A percentile compares a stretch with the other conserved stretches of the same genome.
phyloP scores from a whole-genome alignment of 495 filamentous ascomycete genomes.

The Penicillium ucsense region DNA sequence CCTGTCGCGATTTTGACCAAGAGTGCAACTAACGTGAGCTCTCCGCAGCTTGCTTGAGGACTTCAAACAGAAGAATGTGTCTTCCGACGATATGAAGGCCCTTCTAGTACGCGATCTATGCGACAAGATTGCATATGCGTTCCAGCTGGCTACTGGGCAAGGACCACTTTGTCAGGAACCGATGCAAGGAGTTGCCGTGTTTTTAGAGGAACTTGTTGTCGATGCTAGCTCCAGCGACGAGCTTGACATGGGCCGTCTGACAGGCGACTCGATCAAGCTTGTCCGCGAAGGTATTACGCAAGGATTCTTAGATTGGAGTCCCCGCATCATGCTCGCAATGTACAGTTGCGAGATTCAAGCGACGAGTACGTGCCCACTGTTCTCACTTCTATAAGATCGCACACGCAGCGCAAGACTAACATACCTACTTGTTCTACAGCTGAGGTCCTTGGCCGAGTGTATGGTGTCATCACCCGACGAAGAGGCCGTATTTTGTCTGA shows the following conservation, averaged over 20 bases:
- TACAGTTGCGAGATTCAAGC: constrained; percentile 97
- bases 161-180: constrained; percentile 91
- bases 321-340: constrained; percentile 91
- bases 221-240: constrained; percentile 43
- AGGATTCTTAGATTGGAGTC: constrained; percentile 92
- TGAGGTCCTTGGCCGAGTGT: constrained; percentile 90
- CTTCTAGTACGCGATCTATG: constrained; percentile 63
- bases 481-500: constrained; percentile 85
- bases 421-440: constrained; percentile 35
- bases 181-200: constrained; percentile 85
- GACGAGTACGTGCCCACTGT: constrained; percentile 50
- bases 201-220: constrained; percentile 71
- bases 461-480: constrained; percentile 84
- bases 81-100: constrained; percentile 35
- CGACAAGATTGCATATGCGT: constrained; percentile 86
- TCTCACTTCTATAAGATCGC: neutral
- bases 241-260: constrained; percentile 73
- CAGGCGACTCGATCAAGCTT: constrained; percentile 82
- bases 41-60: constrained; percentile 28
- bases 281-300: constrained; percentile 76
- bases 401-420: constrained; percentile 1
- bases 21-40: constrained; percentile 4
- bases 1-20: neutral
- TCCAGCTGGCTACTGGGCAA: constrained; percentile 83
- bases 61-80: constrained; percentile 21